These are phyloP conservation scores for Scutellaria barbata DNA, from an alignment of 257 asterid genomes.

Conservation along the genomic window DNA sequence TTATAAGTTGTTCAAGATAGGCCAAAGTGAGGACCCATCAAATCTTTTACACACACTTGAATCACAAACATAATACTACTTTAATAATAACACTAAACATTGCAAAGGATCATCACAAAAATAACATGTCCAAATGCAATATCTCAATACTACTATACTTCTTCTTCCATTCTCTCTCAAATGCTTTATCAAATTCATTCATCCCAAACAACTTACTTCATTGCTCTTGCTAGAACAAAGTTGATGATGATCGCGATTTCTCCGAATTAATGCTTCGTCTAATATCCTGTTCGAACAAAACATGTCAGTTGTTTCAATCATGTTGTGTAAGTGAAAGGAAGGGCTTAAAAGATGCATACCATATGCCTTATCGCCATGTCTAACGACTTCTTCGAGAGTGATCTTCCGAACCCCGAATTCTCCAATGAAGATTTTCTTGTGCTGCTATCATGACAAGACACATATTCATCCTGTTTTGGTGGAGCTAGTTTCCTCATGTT, in stretches of 20 bases:
- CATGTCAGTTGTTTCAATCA: not conserved
- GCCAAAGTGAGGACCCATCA: not conserved
- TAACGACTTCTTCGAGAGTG: conserved; percentile 74
- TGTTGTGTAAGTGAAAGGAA: too few species aligned
- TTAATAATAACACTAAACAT: conserved; percentile 35
- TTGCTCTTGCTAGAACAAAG: conserved; percentile 39
- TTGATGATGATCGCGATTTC: conserved; percentile 34
- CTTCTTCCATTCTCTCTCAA: not conserved
- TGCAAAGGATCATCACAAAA: conserved; percentile 66
- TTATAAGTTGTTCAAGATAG: too few species aligned
- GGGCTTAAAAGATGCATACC: conserved; percentile 50
- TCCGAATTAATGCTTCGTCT: conserved; percentile 50
- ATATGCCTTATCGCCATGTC: conserved; percentile 96
- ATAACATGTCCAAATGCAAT: conserved; percentile 71
- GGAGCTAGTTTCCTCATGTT: conserved; percentile 95
- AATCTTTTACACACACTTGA: conserved; percentile 32
- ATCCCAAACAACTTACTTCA: not conserved
- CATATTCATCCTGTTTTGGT: conserved; percentile 58
- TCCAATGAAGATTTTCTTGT: conserved; percentile 55
- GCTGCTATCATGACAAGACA: conserved; percentile 35
- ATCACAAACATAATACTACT: conserved; percentile 26
- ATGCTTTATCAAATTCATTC: not conserved
- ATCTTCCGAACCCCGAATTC: conserved; percentile 76
- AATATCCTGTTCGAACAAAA: conserved; percentile 59
- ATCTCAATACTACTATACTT: not conserved